Base-by-base conservation (phyloP, 2,329 filamentous ascomycete genomes). In the Cercospora canescens region DNA sequence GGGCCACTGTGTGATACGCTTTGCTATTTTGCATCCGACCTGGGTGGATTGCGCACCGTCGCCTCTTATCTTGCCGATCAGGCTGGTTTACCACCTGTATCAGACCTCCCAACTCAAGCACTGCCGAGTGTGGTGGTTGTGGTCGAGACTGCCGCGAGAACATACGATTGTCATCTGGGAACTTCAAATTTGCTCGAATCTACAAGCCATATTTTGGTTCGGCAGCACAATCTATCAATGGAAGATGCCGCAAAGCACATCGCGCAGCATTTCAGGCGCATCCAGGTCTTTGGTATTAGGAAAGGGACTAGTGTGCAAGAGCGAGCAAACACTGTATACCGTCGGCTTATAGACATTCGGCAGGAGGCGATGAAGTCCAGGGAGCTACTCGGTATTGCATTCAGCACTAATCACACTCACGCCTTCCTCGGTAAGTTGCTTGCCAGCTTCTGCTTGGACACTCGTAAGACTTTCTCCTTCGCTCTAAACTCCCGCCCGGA, bases 1-100 rank as follows among this genome's bases (percentile, higher is more conserved):
- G 64, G 61, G n/a, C 71, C 71, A 2, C 35, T 75, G 6, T 41
- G 6, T n/a, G 62, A 71, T 30, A 69, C 70, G 3, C 21, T 75
- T 8, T 74, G 69, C 54, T 75, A 73, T 50, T 76, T 76, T 62
- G 71, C 73, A 3, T 48, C 67, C 14, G 73, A 76, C 60, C 54
- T 75, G 4, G 68, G 68, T n/a, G 73, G 74, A 16, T 52, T 73
- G 4, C 32, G 54, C 41, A 69, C 67, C 2, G 63, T 75, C n/a
- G 69, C 72, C 48, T 56, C 60, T 11, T 61, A 74, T n/a, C 37
- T 76, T 35, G 71, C 70, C 12, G 62, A 69, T 12, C 70, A 74
- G 32, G 58, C 67, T 41, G 6, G 37, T 41, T 18, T 11, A 26
- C 64, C 8, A 37, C 45, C 63, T 35, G 14, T 68, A 14, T 39